Evolutionary conservation across 208 protist genomes (phyloP), one percentile per base, ranked within the genome.

Genomic region (Tritrichomonas musculus): DNA sequence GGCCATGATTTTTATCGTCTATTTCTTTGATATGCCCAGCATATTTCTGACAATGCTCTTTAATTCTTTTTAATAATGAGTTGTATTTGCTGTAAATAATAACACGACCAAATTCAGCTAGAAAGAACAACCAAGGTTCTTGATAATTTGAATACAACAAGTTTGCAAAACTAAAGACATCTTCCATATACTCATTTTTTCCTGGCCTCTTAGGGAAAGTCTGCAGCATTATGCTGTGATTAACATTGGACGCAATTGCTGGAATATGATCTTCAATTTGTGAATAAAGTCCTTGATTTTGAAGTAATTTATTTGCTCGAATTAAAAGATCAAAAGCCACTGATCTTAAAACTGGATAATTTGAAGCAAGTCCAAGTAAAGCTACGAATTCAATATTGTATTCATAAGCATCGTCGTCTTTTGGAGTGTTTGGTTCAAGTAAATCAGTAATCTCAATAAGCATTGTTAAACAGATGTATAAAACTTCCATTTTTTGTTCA

Each of bases 171-270:
- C 3, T 13, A 20, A 88, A 33, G 14, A 57, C 77, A 39, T 88
- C 47, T 5, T 53, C 77, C 11, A 39, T 53, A 88, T 17, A 53
- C 39, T 88, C 41, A 36, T 39, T 17, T 57, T 39, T 88, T 88
- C 47, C 77, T n/a, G 77, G 77, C 13, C n/a, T 0, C 39, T 57
- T 88, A 39, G 77, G 77, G 0, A 88, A 39, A 27, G 20, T 44
- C 4, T 53, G 41, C 25, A 88, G 33, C 17, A 88, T 57, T 57
- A 88, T 88, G n/a, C 57, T 88, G 36, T 88, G 77, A 39, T 53
- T 88, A 0, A 88, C 77, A 57, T 88, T 88, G 2, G 77, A 88
- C 17, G 33, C 77, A 39, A 88, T 88, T 53, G 77, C 44, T n/a
- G 44, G 47, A 25, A 88, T 53, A 57, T 88, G 77, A 8, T 53